Base-by-base conservation (phyloP, 495 filamentous ascomycete species). In the Aspergillus baeticus region DNA sequence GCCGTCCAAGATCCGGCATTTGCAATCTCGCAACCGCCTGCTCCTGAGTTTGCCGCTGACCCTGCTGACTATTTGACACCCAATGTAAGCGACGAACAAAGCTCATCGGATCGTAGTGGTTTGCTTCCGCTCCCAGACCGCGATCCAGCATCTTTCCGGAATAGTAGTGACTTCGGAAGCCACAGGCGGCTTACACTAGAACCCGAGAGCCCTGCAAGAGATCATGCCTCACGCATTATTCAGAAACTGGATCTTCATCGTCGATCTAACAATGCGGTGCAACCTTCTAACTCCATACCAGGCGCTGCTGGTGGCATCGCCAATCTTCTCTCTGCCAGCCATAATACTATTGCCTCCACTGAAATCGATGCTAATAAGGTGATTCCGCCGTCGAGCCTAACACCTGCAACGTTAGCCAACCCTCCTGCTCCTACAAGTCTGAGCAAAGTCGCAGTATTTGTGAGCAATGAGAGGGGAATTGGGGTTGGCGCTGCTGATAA, bases 191-290 rank as follows among this genome's bases (percentile, higher is more conserved):
- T 75, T 7, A 79, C 78, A 10, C 38, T 72, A 15, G 84, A 86
- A 5, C 45, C 42, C 46, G 74, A 74, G 82, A 87, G 43, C 81
- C 83, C 55, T 82, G 89, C 71, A 75, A 79, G 63, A 71, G 83
- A 67, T 51, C 90, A 92, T 67, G 87, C 90, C 5, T 85, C 90
- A 17, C 84, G 91, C 52, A 88, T 97, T 57, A 96, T 96, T 62
- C 88, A 94, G 66, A 96, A 92, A 68, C 77, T 96, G 51, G 94
- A 96, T 72, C 77, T 96, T 36, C 90, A 94, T 68, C 87, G 92
- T 57, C 92, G 92, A 57, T 79, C 87, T 11, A 85, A 84, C 21
- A 77, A 85, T 48, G 73, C 73, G 10, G 68, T 65, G 7, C 71
- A 66, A 21, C 58, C 64, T 18, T 71, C 67, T 21, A 69, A 64